Base-by-base conservation (phyloP, 768 basidiomycete genomes). In the Imleria badia region DNA sequence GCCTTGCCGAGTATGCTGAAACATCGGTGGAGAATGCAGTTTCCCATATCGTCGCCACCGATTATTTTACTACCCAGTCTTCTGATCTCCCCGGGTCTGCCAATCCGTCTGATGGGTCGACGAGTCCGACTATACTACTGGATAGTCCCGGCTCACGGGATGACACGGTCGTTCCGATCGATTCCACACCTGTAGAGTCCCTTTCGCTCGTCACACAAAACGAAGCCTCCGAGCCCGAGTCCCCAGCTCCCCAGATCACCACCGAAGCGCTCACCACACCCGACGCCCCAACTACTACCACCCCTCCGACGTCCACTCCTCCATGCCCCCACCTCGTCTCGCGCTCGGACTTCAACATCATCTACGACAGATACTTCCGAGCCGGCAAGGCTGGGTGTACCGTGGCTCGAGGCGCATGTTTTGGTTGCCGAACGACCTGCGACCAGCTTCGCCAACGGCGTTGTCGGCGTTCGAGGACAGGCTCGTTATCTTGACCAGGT, bases 401-500 rank as follows among this genome's bases (percentile, higher is more conserved):
- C 43, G 17, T 6, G 58, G 62, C 6, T 56, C 52, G 34, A 47
- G 30, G 42, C 35, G 61, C 30, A 48, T 63, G 45, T 51, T 59
- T 15, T 63, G 61, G 62, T 19, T 63, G 15, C 62, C 58, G 5
- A n/a, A n/a, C 23, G 58, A 59, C n/a, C 22, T 59, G 8, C 57
- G 58, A 31, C 62, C 61, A 3, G 29, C 14, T 1, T 51, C 45
- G 31, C 41, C 61, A 39, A 48, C 8, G 1, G 51, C 43, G 9
- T 20, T 63, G 10, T 41, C 47, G 20, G 62, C 58, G n/a, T 53
- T 54, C 22, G 50, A 45, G 6, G 58, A 63, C 29, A 45, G 29
- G 34, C 45, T 63, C 15, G 47, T 44, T 20, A 56, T 63, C 34
- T 6, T 60, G 26, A 33, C 45, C 3, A 17, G 40, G 20, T 52